phyloP scores from a whole-genome alignment of 1,284 basidiomycete genomes.

The Sphaerobolus stellatus region DNA sequence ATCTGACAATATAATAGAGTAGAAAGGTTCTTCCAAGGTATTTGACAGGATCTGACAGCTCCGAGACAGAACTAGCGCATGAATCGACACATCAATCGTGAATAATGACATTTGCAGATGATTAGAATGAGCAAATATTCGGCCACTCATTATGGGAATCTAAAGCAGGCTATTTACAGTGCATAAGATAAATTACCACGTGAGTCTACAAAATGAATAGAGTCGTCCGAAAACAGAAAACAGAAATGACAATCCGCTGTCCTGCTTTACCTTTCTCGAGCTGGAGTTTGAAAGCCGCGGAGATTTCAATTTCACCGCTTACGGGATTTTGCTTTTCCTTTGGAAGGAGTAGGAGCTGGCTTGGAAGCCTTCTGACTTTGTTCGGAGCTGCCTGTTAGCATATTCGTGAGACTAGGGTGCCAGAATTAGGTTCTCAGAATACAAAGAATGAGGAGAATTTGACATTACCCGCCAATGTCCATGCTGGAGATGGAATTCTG shows the following conservation, averaged over 20 bases:
- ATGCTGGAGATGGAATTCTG: conserved; percentile 12
- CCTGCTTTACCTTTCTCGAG: no score
- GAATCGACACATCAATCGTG: no score
- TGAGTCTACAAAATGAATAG: no score
- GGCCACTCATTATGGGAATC: no score
- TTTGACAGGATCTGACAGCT: not conserved
- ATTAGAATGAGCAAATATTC: no score
- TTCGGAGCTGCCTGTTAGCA: conserved; percentile 1
- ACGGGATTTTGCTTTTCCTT: conserved; percentile 2
- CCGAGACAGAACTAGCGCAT: not conserved
- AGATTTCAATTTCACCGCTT: not conserved
- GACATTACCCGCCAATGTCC: conserved; percentile 8
- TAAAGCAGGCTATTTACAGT: no score
- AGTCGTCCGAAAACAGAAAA: no score
- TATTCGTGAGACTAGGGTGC: not conserved
- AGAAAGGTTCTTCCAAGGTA: not conserved
- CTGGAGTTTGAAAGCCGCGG: not conserved
- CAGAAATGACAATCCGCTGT: no score
- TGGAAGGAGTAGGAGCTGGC: not conserved
- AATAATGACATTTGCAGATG: no score
- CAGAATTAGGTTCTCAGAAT: not conserved
- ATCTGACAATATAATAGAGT: not conserved
- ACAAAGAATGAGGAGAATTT: not conserved
- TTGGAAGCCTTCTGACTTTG: conserved; percentile 2
- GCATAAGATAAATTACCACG: no score